phyloP scores from a whole-genome alignment of 169 alveolate species.

The Ichthyophthirius multifiliis region DNA sequence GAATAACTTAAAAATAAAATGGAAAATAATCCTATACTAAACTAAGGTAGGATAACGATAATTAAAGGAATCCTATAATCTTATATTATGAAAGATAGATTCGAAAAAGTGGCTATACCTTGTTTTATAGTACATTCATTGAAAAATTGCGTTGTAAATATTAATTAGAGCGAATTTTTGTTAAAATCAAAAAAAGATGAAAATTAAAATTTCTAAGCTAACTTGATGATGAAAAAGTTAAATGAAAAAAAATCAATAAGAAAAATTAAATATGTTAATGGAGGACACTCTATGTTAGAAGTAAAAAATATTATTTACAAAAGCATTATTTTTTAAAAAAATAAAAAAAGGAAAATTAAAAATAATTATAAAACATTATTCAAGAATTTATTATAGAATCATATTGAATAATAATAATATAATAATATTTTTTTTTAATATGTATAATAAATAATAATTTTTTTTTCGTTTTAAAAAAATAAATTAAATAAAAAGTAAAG shows the following conservation, averaged over 20 bases:
- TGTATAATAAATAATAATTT: too few relatives aligned
- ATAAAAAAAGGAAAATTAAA: too few relatives aligned
- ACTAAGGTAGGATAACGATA: not conserved
- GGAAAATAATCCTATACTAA: not conserved
- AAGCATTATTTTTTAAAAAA: too few relatives aligned
- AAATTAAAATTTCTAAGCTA: not conserved
- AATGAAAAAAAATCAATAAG: not conserved
- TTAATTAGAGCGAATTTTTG: not conserved
- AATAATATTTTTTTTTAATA: too few relatives aligned
- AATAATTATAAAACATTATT: too few relatives aligned
- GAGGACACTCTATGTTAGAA: not conserved
- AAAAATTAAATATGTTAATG: not conserved
- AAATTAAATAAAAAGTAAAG: too few relatives aligned
- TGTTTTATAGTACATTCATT: not conserved
- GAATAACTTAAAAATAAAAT: not conserved
- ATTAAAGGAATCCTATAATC: not conserved
- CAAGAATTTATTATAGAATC: too few relatives aligned
- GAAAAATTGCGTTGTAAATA: constrained; percentile 6
- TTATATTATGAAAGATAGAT: not conserved
- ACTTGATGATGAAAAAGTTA: not conserved
- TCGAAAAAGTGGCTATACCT: not conserved
- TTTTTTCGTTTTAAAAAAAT: too few relatives aligned
- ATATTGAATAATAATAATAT: too few relatives aligned
- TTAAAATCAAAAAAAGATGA: constrained; percentile 7
- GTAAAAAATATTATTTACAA: too few relatives aligned